Percentiles rank a stretch among this genome's conserved stretches.
Conservation (phyloP, 2,329 filamentous ascomycete genomes). For the Ophiostoma populinum region DNA sequence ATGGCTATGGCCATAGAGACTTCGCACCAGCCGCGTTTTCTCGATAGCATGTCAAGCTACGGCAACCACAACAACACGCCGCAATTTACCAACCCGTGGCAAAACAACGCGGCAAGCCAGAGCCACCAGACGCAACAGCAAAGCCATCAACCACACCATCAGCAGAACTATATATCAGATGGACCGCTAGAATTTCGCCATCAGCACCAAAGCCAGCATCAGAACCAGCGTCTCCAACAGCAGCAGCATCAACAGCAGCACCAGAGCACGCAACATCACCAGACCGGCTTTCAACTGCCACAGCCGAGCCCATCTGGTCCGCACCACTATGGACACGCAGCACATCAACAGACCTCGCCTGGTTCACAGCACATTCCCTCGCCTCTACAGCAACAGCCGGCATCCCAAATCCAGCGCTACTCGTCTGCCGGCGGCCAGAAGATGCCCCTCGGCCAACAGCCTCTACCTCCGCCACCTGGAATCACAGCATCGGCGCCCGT, state of each 20-base stretch:
- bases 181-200: constrained; percentile 46
- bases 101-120: too few species aligned
- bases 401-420: too few species aligned
- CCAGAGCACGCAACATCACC: constrained; percentile 28
- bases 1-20: constrained; percentile 95
- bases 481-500: neutral
- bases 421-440: too few species aligned
- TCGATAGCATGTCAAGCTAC: constrained; percentile 62
- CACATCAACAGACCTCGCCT: too few species aligned
- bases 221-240: constrained; percentile 25
- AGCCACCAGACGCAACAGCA: too few species aligned
- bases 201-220: constrained; percentile 22
- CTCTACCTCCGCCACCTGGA: neutral
- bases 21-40: constrained; percentile 67
- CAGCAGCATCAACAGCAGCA: constrained; percentile 4
- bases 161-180: too few species aligned
- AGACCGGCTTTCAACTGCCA: neutral
- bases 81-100: constrained; percentile 88
- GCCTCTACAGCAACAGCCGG: too few species aligned
- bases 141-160: too few species aligned
- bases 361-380: too few species aligned
- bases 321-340: too few species aligned
- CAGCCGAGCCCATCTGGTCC: neutral
- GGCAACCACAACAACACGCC: constrained; percentile 32
- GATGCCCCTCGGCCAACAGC: neutral